Conservation (phyloP, 2,329 filamentous ascomycete species). For the Monosporascus cannonballus region DNA sequence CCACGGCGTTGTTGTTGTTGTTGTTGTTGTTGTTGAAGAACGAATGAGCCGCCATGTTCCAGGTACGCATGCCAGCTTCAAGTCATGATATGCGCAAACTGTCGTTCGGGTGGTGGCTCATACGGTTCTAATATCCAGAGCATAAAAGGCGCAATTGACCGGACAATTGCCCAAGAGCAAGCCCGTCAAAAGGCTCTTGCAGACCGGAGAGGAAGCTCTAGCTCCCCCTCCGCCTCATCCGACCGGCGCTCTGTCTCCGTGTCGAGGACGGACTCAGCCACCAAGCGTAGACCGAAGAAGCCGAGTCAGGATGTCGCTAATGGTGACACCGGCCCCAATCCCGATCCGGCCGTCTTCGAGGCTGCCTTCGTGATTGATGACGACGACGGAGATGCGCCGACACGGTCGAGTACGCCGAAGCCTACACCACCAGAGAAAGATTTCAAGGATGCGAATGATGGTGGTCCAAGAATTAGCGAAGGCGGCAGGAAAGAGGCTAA, state of each 20-base stretch:
- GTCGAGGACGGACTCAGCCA: conserved; percentile 30
- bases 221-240: conserved; percentile 34
- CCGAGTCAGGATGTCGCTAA: conserved; percentile 28
- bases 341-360: conserved; percentile 85
- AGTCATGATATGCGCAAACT: background rate
- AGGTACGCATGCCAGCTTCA: conserved; percentile 12
- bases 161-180: conserved; percentile 86
- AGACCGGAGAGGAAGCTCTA: conserved; percentile 37
- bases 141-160: conserved; percentile 79
- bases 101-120: background rate
- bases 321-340: conserved; percentile 44
- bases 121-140: conserved; percentile 43
- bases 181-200: conserved; percentile 60
- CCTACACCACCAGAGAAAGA: conserved; percentile 31
- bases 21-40: background rate
- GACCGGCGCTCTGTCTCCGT: conserved; percentile 39
- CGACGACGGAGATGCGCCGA: conserved; percentile 70
- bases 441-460: conserved; percentile 12
- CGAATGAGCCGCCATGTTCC: conserved; percentile 19
- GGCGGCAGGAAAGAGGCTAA: conserved; percentile 11
- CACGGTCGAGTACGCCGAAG: conserved; percentile 54
- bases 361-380: conserved; percentile 83
- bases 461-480: background rate
- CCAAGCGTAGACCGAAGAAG: conserved; percentile 35
- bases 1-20: background rate